Evolutionary conservation across 768 basidiomycete genomes (phyloP), one percentile per base, ranked within the genome.

Genomic region (Auricularia heimuer): DNA sequence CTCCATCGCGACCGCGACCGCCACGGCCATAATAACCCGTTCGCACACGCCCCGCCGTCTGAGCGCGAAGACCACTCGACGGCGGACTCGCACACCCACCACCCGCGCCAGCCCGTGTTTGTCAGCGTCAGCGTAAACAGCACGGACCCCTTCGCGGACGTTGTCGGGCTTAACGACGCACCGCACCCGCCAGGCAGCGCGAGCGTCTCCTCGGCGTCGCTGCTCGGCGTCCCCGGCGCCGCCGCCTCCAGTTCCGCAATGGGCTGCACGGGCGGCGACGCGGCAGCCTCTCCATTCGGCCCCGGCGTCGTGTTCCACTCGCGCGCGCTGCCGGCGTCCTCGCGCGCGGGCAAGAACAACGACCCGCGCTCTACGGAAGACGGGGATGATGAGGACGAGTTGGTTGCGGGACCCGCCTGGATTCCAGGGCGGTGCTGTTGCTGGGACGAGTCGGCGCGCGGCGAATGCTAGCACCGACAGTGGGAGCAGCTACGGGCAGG

Each of bases 261-360:
- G 10, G 47, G 47, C 10, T 24, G 24, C 24, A 24, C 24, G 24
- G 24, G 24, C 24, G 47, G 4, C 47, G 14, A 16, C 21, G 47
- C 47, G 4, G 47, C 16, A 16, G 4, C 47, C 10, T 74, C 83
- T 67, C 89, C 89, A 0, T 90, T 90, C 71, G 89, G 89, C 16
- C 71, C 76, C 3, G 83, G 83, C 7, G 80, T 91, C 35, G 67
- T 76, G 2, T 91, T 88, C 69, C 85, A 86, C 64, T 79, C 83
- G 0, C 88, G 87, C 3, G 73, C 79, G 0, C 77, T 81, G 66
- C 79, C 75, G 39, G 67, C 10, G 68, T 24, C 24, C 24, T 66
- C 61, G 66, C 65, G 24, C 45, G 18, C 47, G 18, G 21, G 16
- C 47, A 51, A 51, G 47, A 16, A 21, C 47, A 16, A 51, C 16